phyloP scores from a whole-genome alignment of 2,329 filamentous ascomycete species.

The Aspergillus nomiae region DNA sequence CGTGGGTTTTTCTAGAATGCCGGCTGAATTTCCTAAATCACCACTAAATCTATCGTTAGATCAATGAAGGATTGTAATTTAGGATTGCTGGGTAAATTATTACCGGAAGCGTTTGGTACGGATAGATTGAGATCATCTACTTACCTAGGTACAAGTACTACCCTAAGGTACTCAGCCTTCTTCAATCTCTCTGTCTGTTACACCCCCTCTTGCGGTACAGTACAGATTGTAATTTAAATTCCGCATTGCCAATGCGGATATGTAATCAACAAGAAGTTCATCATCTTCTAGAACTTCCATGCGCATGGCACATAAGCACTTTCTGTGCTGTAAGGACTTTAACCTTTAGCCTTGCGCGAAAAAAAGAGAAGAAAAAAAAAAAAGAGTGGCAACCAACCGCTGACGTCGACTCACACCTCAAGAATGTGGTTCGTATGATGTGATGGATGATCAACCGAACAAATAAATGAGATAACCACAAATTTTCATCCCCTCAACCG shows the following conservation, averaged over 20 bases:
- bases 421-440: constrained; percentile 11
- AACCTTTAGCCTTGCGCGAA: background rate
- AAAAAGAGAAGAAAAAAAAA: background rate
- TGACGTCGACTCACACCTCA: constrained; percentile 9
- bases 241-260: background rate
- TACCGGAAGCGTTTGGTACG: background rate
- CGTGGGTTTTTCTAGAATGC: constrained; percentile 19
- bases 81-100: background rate
- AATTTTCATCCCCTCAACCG: background rate
- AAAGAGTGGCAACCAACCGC: constrained; percentile 11
- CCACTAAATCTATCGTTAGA: background rate
- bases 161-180: background rate
- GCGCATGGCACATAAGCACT: constrained; percentile 6
- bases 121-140: background rate
- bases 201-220: background rate
- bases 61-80: constrained; percentile 1
- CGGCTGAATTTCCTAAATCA: constrained; percentile 9
- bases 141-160: background rate
- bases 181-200: background rate
- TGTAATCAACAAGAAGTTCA: background rate
- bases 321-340: background rate
- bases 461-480: constrained; percentile 7
- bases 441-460: constrained; percentile 3
- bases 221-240: background rate
- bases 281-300: constrained; percentile 14